Conservation (phyloP, 1,284 basidiomycete genomes). For the Phlebopus sp. region DNA sequence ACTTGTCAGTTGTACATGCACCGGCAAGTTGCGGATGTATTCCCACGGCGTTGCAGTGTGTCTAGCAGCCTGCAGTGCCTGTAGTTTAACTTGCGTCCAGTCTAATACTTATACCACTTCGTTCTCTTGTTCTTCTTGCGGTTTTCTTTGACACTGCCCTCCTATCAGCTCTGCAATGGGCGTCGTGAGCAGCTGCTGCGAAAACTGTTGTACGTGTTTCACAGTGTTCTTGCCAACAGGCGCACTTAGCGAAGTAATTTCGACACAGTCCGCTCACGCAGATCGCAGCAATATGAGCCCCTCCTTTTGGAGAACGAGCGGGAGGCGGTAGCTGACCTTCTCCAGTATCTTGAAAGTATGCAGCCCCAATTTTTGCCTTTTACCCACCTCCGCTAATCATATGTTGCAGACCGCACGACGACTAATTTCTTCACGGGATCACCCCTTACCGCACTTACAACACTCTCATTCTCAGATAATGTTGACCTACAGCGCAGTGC, state of each 20-base stretch:
- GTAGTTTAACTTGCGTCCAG: slow-evolving; percentile 4
- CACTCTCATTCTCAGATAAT: slow-evolving; percentile 98
- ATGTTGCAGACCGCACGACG: slow-evolving; percentile 77
- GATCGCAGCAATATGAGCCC: slow-evolving; percentile 89
- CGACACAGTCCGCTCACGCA: slow-evolving; percentile 64
- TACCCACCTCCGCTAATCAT: slow-evolving; percentile 10
- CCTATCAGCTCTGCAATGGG: slow-evolving; percentile 39
- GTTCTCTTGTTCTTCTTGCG: neutral
- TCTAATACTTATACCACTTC: slow-evolving; percentile 2
- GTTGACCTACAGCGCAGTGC: slow-evolving; percentile 98
- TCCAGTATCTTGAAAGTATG: slow-evolving; percentile 96
- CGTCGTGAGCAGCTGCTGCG: slow-evolving; percentile 69
- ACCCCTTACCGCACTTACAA: slow-evolving; percentile 91
- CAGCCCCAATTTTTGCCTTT: slow-evolving; percentile 2
- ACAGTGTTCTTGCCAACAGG: slow-evolving; percentile 12
- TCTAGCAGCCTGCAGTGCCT: slow-evolving; percentile 1
- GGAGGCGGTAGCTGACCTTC: slow-evolving; percentile 95
- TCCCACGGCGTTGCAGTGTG: slow-evolving; percentile 6
- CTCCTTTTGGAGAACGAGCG: slow-evolving; percentile 96
- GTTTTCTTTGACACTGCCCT: neutral
- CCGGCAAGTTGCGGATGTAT: slow-evolving; percentile 6
- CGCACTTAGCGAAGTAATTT: slow-evolving; percentile 9
- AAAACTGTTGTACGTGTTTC: slow-evolving; percentile 66
- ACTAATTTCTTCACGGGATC: slow-evolving; percentile 96
- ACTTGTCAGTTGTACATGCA: too few relatives aligned